Conservation (phyloP, 352 stramenopile genomes). For the Phytopythium ostracodes region DNA sequence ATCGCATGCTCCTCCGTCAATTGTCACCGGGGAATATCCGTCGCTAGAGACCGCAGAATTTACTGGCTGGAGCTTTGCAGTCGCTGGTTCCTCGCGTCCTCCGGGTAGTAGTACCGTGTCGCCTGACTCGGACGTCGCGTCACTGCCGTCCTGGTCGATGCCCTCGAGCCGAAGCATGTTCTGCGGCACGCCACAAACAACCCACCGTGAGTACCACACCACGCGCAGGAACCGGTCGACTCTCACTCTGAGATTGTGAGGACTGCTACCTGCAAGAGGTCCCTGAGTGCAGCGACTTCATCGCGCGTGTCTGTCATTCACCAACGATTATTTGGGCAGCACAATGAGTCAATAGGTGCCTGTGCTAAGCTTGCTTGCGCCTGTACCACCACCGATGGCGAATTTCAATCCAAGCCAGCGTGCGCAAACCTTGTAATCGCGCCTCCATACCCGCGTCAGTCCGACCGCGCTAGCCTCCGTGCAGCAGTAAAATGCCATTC, state of each 20-base stretch:
- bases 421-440: neutral
- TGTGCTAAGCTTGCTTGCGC: neutral
- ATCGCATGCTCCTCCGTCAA: neutral
- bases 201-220: neutral
- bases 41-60: neutral
- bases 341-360: neutral
- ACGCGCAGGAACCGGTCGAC: no score
- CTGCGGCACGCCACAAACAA: neutral
- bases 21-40: conserved; percentile 5
- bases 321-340: neutral
- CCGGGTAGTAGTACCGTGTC: neutral
- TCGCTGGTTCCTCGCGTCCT: neutral
- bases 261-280: conserved; percentile 35
- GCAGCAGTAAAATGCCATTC: neutral
- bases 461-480: neutral
- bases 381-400: neutral
- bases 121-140: neutral
- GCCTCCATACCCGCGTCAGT: neutral
- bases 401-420: no score
- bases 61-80: neutral
- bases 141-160: neutral
- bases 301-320: conserved; percentile 35
- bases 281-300: conserved; percentile 54
- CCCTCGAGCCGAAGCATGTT: conserved; percentile 7
- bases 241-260: neutral